phyloP scores from a whole-genome alignment of 2,329 filamentous ascomycete genomes.

The Sarocladiaceae sp. region DNA sequence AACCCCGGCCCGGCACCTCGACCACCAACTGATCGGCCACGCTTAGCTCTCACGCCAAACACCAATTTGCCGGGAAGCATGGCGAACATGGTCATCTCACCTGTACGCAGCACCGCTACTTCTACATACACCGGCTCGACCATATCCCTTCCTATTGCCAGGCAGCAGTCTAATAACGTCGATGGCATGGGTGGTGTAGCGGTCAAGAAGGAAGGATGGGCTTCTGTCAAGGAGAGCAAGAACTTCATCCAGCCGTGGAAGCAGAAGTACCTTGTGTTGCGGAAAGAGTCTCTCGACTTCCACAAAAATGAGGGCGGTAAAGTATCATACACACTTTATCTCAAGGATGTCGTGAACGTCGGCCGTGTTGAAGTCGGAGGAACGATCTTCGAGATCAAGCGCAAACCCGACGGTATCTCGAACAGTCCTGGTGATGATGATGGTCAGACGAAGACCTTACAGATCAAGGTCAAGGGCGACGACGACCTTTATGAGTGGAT shows the following conservation, averaged over 20 bases:
- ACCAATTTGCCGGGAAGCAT: constrained; percentile 73
- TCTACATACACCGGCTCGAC: constrained; percentile 68
- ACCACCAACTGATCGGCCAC: constrained; percentile 79
- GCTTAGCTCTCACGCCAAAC: constrained; percentile 74
- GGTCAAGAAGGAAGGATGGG: constrained; percentile 77
- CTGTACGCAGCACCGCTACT: constrained; percentile 61
- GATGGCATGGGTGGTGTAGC: constrained; percentile 65
- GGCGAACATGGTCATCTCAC: constrained; percentile 72
- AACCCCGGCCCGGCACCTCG: constrained; percentile 93
- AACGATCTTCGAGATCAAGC: constrained; percentile 91
- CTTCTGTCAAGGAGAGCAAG: constrained; percentile 85
- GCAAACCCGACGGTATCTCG: constrained; percentile 63
- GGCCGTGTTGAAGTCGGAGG: constrained; percentile 87
- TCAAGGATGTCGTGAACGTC: constrained; percentile 87
- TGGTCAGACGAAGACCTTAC: constrained; percentile 74
- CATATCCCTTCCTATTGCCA: constrained; percentile 65
- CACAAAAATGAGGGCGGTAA: constrained; percentile 89
- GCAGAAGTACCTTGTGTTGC: constrained; percentile 84
- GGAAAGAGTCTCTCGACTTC: constrained; percentile 91
- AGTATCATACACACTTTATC: constrained; percentile 75
- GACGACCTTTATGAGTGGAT: constrained; percentile 99
- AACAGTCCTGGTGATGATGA: constrained; percentile 75
- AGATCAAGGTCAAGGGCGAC: constrained; percentile 91
- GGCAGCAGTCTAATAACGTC: constrained; percentile 56
- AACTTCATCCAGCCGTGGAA: constrained; percentile 84